Conservation (phyloP, 1,284 basidiomycete species). For the Pholiota adiposa region DNA sequence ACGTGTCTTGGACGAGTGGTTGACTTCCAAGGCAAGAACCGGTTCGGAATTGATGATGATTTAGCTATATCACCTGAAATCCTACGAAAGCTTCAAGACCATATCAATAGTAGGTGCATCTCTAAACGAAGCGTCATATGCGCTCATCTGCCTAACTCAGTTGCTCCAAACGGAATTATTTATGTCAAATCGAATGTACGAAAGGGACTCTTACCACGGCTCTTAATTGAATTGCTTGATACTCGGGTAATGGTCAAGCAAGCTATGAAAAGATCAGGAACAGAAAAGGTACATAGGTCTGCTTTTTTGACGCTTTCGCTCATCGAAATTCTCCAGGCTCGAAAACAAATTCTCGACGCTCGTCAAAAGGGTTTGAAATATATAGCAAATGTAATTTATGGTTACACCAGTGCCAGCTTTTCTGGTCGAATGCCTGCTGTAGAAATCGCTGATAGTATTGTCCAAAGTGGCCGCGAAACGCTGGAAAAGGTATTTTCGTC, state of each 20-base stretch:
- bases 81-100: slow-evolving; percentile 69
- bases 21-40: slow-evolving; percentile 86
- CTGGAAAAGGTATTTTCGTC: slow-evolving; percentile 76
- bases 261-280: slow-evolving; percentile 84
- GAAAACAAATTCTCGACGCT: slow-evolving; percentile 81
- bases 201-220: slow-evolving; percentile 85
- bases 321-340: slow-evolving; percentile 50
- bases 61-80: slow-evolving; percentile 75
- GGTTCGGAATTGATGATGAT: slow-evolving; percentile 81
- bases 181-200: slow-evolving; percentile 89
- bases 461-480: slow-evolving; percentile 94
- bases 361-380: slow-evolving; percentile 89
- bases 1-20: slow-evolving; percentile 92
- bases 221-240: slow-evolving; percentile 92
- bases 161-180: slow-evolving; percentile 93
- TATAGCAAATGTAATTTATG: slow-evolving; percentile 91
- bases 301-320: background rate
- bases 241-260: slow-evolving; percentile 99
- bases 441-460: slow-evolving; percentile 97
- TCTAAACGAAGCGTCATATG: background rate
- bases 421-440: slow-evolving; percentile 98
- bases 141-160: slow-evolving; percentile 43
- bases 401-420: slow-evolving; percentile 92
- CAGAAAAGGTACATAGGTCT: slow-evolving; percentile 64
- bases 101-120: slow-evolving; percentile 69